Evolutionary conservation across 768 basidiomycete species (phyloP), one percentile per base, ranked within the genome.

Genomic region (Pulveroboletus ravenelii): DNA sequence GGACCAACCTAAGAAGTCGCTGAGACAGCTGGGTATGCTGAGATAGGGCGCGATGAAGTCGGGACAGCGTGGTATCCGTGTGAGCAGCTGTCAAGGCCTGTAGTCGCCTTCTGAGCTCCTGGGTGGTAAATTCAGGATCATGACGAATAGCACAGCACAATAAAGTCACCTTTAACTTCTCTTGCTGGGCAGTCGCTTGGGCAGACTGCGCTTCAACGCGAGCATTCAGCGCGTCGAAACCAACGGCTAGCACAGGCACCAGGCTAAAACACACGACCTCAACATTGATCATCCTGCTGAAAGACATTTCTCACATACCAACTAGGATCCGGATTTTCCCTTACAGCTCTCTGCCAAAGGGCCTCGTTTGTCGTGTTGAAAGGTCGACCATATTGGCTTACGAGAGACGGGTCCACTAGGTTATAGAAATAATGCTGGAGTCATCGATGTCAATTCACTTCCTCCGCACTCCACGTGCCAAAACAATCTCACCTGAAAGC

Each of bases 401-500:
- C 80, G 56, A 84, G 75, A 6, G 71, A 72, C 0, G 88, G 87
- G 58, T 87, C 82, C 5, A 92, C 88, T 13, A 89, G 71, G 58
- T 92, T 93, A 65, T 93, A 93, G 58, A 93, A 93, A 55, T 80
- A 81, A 55, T 89, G 79, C 89, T 92, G 34, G 17, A 35, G 37
- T 38, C 13, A 36, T 6, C 40, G 9, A 30, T 30, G 12, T 55
- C 36, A 61, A 45, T 32, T 37, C 7, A 7, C 12, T 52, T 15
- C 30, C 27, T 27, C 15, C 18, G 10, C 17, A 31, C 23, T 18
- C 17, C 0, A 15, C n/a, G 18, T 15, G 8, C 6, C 32, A 30
- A 27, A 52, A 17, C 10, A 14, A 46, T 10, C 51, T 32, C 52
- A 90, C 89, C 72, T 92, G 90, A 67, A 93, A 93, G 41, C 84